These are phyloP conservation scores for Fistulifera solaris DNA, from an alignment of 108 stramenopile species.

Conservation along the genomic window DNA sequence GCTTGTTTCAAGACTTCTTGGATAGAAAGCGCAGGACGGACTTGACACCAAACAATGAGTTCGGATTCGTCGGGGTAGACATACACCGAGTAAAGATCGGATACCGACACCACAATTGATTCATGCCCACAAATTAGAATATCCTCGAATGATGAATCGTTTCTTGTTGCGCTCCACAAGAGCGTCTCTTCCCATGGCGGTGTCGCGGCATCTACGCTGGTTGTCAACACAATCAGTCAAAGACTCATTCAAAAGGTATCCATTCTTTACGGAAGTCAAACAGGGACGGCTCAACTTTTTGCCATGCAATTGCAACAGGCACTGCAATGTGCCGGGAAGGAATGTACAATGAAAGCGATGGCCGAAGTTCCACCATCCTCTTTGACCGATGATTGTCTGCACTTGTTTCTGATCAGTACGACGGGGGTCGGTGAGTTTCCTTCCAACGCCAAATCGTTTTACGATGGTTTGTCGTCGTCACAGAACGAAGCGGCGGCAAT, in stretches of 20 bases:
- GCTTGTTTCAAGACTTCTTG: too few relatives aligned
- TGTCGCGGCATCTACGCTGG: too few relatives aligned
- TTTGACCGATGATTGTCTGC: background rate
- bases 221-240: too few relatives aligned
- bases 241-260: slow-evolving; percentile 10
- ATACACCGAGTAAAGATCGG: too few relatives aligned
- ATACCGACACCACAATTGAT: too few relatives aligned
- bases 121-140: too few relatives aligned
- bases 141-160: too few relatives aligned
- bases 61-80: too few relatives aligned
- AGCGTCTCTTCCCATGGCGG: too few relatives aligned
- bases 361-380: slow-evolving; percentile 19
- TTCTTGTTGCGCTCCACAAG: too few relatives aligned
- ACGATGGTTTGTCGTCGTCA: slow-evolving; percentile 14
- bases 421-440: slow-evolving; percentile 35
- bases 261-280: slow-evolving; percentile 77
- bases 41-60: too few relatives aligned
- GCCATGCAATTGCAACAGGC: slow-evolving; percentile 63
- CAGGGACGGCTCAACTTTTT: slow-evolving; percentile 91
- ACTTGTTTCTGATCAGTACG: slow-evolving; percentile 22
- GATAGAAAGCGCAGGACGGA: too few relatives aligned
- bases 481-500: slow-evolving; percentile 1
- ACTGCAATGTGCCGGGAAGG: slow-evolving; percentile 22
- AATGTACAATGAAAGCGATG: background rate
- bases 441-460: slow-evolving; percentile 20